Conservation (phyloP, 2,329 filamentous ascomycete genomes). For the Fusarium marasasianum region DNA sequence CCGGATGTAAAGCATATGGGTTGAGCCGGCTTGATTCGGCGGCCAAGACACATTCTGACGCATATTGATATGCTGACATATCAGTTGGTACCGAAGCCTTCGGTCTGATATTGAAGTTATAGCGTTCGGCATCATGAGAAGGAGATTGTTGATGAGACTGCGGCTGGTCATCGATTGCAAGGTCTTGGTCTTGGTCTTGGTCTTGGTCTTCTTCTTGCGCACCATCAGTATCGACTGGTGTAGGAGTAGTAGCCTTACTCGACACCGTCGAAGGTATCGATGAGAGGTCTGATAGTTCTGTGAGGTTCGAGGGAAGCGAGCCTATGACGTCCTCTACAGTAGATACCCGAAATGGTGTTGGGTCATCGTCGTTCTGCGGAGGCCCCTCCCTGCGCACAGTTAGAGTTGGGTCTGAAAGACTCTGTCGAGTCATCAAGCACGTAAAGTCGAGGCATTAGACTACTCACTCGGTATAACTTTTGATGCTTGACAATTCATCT, state of each 20-base stretch:
- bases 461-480: slow-evolving; percentile 44
- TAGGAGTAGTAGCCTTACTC: slow-evolving; percentile 73
- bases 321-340: slow-evolving; percentile 41
- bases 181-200: slow-evolving; percentile 29
- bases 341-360: slow-evolving; percentile 20
- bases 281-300: slow-evolving; percentile 65
- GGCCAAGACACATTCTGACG: slow-evolving; percentile 88
- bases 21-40: slow-evolving; percentile 90
- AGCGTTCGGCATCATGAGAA: slow-evolving; percentile 47
- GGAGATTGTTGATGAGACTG: slow-evolving; percentile 35
- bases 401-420: slow-evolving; percentile 8
- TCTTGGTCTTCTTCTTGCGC: slow-evolving; percentile 25
- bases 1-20: slow-evolving; percentile 85
- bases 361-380: slow-evolving; percentile 30
- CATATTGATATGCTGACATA: slow-evolving; percentile 79
- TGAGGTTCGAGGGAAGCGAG: slow-evolving; percentile 61
- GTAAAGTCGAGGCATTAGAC: neutral
- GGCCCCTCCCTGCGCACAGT: slow-evolving; percentile 35
- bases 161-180: slow-evolving; percentile 27
- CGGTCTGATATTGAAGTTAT: slow-evolving; percentile 70
- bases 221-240: slow-evolving; percentile 59
- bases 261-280: slow-evolving; percentile 64
- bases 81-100: slow-evolving; percentile 85
- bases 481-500: slow-evolving; percentile 35
- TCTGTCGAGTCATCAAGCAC: neutral